Base-by-base conservation (phyloP, 208 protist species). In the Leishmania major region DNA sequence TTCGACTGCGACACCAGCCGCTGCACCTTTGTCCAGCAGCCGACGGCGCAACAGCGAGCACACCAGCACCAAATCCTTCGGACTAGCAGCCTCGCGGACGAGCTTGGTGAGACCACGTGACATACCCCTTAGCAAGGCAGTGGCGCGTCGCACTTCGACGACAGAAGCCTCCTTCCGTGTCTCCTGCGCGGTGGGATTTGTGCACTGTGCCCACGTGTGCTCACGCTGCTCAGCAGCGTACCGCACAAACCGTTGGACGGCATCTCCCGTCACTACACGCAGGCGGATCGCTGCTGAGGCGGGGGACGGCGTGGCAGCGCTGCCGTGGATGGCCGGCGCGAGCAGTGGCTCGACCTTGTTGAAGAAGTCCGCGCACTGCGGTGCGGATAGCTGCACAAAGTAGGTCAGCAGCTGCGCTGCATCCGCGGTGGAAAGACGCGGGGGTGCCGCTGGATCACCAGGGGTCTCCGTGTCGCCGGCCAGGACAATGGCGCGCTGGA, bases 321-420 rank as follows among this genome's bases (percentile, higher is more conserved):
- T 51, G 72, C 37, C 40, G 22, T 49, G 40, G 3, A 47, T 25
- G 17, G 43, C 75, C 1, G 15, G 25, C 2, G 35, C 35, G 11
- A 86, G 66, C 73, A 86, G 45, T 10, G 78, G 83, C 59, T 82
- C 83, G 45, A 80, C 67, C 19, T 57, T 60, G 28, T 47, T 37
- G 53, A 86, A 86, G 22, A 83, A 80, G 51, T 66, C 60, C 3
- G 55, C 75, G 49, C 80, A 77, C 45, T 80, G 83, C 37, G 73
- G 78, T 31, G 78, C 76, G 67, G 53, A 75, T 3, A 86, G 83
- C 67, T 86, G 83, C 78, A 83, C 83, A 53, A 86, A 78, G 45
- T 57, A 57, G 45, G 55, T 77, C 37, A 86, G 75, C 1, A 86
- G 57, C 19, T 79, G 66, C 15, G 78, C 78, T 2, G 83, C 83